Base-by-base conservation (phyloP, 192 early-diverging fungal species). In the Coemansia sp. region DNA sequence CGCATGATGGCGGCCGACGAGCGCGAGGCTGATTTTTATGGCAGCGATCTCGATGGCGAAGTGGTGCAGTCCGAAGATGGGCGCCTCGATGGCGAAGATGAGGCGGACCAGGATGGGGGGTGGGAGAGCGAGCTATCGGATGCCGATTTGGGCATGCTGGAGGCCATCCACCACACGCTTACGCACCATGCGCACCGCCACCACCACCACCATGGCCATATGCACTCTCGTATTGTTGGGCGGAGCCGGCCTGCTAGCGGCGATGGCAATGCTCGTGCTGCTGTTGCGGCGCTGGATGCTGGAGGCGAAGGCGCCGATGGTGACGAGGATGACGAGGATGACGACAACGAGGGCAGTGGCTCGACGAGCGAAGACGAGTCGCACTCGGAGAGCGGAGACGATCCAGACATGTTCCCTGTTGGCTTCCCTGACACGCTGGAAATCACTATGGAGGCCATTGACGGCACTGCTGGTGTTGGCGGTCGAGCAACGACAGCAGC, bases 1-100 rank as follows among this genome's bases (percentile, higher is more conserved):
- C 84, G 85, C 45, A 83, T 84, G 65, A 77, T 87, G 59, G 66
- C 82, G 7, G 83, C 72, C 37, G 84, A 87, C 37, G 85, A 84
- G 34, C 87, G 84, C 9, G 86, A 73, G 3, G 83, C 79, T 6
- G 84, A 85, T 8, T 83, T 83, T 0, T 87, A 85, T 13, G 86
- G 85, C 21, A 84, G 84, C 50, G 89, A 86, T 31, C 66, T 80
- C 2, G 85, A 86, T 6, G 84, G 85, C 56, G 75, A 73, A n/a
- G 73, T 68, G 9, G 83, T 82, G 23, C 76, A 74, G 33, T 50
- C 46, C 2, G 56, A 58, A 3, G 56, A 58, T 18, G 56, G 33
- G 33, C 16, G 56, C 5, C 33, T 35, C 18, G 55, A 20, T 11
- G 82, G 76, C 57, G 82, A 85, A 33, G 78, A 83, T 9, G 76